Evolutionary conservation across 73 alveolate species (phyloP).

Genomic region (Diophrys sp.): DNA sequence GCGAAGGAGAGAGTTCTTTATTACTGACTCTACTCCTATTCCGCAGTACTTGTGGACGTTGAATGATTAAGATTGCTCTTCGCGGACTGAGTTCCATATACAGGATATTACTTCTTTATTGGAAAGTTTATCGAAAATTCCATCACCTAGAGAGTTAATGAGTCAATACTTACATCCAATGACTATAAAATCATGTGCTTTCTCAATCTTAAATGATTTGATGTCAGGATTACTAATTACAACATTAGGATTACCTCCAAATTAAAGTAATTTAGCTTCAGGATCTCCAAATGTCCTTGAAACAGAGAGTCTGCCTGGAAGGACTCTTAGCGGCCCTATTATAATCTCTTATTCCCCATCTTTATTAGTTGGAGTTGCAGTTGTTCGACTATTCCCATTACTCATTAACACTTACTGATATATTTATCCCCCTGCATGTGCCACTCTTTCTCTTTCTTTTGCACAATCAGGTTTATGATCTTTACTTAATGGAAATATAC

Average conservation of each 20-base stretch:
- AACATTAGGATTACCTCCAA: constrained; percentile 94
- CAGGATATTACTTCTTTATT: constrained; percentile 63
- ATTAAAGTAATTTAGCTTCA: constrained; percentile 83
- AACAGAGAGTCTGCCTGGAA: constrained; percentile 91
- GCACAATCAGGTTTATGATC: constrained; percentile 90
- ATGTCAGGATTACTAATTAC: constrained; percentile 69
- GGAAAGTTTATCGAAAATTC: constrained; percentile 75
- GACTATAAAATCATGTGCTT: constrained; percentile 74
- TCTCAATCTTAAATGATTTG: constrained; percentile 56
- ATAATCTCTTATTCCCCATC: constrained; percentile 35
- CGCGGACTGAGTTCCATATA: constrained; percentile 67
- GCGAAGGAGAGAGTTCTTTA: constrained; percentile 83
- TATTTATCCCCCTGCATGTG: constrained; percentile 89
- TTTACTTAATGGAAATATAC: constrained; percentile 51
- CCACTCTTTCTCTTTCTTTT: constrained; percentile 75
- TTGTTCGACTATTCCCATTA: constrained; percentile 19
- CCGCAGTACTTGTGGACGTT: constrained; percentile 92
- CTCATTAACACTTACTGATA: constrained; percentile 60
- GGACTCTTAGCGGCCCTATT: constrained; percentile 79
- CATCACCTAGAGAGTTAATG: no score
- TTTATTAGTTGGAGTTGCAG: constrained; percentile 9
- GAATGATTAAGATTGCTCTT: constrained; percentile 28
- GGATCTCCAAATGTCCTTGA: constrained; percentile 91
- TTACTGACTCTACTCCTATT: constrained; percentile 88
- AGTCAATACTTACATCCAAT: no score